Evolutionary conservation across 257 asterid genomes (phyloP).

Genomic region (Capsicum chinense): DNA sequence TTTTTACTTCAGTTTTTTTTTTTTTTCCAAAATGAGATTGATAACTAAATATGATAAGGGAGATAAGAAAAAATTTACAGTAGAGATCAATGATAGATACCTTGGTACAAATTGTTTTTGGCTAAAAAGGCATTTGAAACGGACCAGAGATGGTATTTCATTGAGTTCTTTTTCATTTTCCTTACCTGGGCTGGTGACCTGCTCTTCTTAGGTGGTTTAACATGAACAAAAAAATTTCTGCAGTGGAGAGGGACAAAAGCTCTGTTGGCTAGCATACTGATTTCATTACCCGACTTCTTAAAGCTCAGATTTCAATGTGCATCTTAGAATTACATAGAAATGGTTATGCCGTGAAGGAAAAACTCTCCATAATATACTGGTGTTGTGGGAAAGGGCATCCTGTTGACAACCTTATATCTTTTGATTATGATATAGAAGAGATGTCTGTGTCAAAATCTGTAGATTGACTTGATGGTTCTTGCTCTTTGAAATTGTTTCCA

Average conservation of each 20-base stretch:
- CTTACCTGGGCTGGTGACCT: neutral
- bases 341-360: neutral
- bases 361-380: neutral
- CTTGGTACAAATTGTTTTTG: neutral
- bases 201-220: neutral
- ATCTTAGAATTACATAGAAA: neutral
- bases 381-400: neutral
- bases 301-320: neutral
- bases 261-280: neutral
- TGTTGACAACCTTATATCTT: neutral
- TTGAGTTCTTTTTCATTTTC: neutral
- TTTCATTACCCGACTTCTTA: neutral
- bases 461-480: neutral
- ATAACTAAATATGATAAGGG: neutral
- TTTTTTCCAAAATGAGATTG: neutral
- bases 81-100: neutral
- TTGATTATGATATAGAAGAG: neutral
- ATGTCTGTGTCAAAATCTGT: neutral
- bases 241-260: neutral
- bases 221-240: neutral
- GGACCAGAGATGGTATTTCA: conserved; percentile 1
- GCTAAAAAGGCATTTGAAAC: neutral
- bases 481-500: neutral
- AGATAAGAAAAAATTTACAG: neutral
- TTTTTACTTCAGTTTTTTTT: neutral